phyloP scores from a whole-genome alignment of 2,329 filamentous ascomycete species.

The Graphilbum ipis-grandicollis region DNA sequence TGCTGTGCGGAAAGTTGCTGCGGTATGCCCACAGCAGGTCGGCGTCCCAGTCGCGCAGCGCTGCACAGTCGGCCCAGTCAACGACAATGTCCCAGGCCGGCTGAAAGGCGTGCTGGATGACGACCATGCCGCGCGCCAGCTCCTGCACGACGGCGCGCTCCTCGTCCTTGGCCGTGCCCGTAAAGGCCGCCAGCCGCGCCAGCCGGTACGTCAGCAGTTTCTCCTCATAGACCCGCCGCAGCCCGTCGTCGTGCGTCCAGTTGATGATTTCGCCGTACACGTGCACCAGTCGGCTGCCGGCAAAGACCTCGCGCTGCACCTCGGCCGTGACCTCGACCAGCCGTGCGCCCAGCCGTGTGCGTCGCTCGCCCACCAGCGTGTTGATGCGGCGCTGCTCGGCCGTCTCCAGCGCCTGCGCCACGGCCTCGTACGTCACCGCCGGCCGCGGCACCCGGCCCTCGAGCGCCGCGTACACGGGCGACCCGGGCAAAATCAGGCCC shows the following conservation, averaged over 20 bases:
- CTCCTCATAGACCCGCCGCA: slow-evolving; percentile 74
- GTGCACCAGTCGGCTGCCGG: slow-evolving; percentile 57
- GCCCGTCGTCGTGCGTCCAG: slow-evolving; percentile 76
- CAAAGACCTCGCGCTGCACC: slow-evolving; percentile 72
- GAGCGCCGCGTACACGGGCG: slow-evolving; percentile 62
- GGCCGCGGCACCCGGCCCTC: slow-evolving; percentile 74
- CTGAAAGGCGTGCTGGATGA: slow-evolving; percentile 80
- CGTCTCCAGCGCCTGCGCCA: slow-evolving; percentile 68
- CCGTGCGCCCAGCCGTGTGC: slow-evolving; percentile 72
- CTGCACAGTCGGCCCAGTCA: slow-evolving; percentile 71
- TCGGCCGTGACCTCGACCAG: slow-evolving; percentile 70
- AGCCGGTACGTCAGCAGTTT: slow-evolving; percentile 71
- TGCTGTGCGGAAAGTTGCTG: slow-evolving; percentile 66
- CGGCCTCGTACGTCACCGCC: slow-evolving; percentile 59
- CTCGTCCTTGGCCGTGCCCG: slow-evolving; percentile 44
- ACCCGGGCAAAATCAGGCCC: slow-evolving; percentile 59
- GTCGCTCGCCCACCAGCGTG: slow-evolving; percentile 71
- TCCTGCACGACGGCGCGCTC: slow-evolving; percentile 60
- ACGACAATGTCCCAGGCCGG: slow-evolving; percentile 83
- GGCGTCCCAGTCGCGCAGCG: slow-evolving; percentile 60
- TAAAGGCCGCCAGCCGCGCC: slow-evolving; percentile 56
- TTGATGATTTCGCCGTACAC: slow-evolving; percentile 74
- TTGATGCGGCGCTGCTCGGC: slow-evolving; percentile 86
- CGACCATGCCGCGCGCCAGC: slow-evolving; percentile 80
- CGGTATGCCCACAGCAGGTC: slow-evolving; percentile 67